Conservation (phyloP, 2,329 filamentous ascomycete genomes). For the Fusarium marasasianum region DNA sequence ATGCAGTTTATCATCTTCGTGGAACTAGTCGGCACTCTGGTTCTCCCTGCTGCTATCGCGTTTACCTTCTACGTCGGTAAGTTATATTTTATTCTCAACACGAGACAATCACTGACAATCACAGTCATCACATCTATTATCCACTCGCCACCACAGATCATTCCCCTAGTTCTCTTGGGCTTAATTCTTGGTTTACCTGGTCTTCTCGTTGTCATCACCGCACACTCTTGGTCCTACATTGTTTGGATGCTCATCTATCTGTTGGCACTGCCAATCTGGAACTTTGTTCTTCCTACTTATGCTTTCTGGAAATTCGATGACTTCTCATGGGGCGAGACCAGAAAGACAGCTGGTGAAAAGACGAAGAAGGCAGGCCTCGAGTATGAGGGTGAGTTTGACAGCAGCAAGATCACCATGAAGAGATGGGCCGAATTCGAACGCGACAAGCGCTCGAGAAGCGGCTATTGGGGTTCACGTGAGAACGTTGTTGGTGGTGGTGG, state of each 20-base stretch:
- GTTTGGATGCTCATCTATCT: constrained; percentile 98
- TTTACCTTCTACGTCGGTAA: constrained; percentile 97
- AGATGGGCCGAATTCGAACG: constrained; percentile 96
- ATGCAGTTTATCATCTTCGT: constrained; percentile 99
- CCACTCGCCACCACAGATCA: constrained; percentile 78
- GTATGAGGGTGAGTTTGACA: constrained; percentile 96
- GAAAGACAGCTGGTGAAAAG: constrained; percentile 92
- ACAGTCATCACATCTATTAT: constrained; percentile 87
- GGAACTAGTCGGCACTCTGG: constrained; percentile 92
- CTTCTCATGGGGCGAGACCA: constrained; percentile 98
- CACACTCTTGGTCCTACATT: constrained; percentile 91
- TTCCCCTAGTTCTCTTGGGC: constrained; percentile 87
- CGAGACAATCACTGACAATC: constrained; percentile 5
- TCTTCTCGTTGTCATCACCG: constrained; percentile 90
- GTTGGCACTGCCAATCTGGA: constrained; percentile 93
- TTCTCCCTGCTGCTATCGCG: constrained; percentile 93
- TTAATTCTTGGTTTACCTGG: constrained; percentile 94
- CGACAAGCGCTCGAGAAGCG: constrained; percentile 61
- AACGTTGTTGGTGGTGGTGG: constrained; percentile 56
- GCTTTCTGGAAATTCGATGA: constrained; percentile 99
- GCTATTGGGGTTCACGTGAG: constrained; percentile 64
- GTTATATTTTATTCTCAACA: constrained; percentile 47
- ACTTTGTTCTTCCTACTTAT: constrained; percentile 92
- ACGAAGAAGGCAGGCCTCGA: constrained; percentile 87
- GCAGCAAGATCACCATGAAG: constrained; percentile 99